A percentile compares a stretch with the other conserved stretches of the same genome.
These are phyloP conservation scores for Dothideomycetes sp. DNA, from an alignment of 2,329 filamentous ascomycete genomes.

Conservation along the genomic window DNA sequence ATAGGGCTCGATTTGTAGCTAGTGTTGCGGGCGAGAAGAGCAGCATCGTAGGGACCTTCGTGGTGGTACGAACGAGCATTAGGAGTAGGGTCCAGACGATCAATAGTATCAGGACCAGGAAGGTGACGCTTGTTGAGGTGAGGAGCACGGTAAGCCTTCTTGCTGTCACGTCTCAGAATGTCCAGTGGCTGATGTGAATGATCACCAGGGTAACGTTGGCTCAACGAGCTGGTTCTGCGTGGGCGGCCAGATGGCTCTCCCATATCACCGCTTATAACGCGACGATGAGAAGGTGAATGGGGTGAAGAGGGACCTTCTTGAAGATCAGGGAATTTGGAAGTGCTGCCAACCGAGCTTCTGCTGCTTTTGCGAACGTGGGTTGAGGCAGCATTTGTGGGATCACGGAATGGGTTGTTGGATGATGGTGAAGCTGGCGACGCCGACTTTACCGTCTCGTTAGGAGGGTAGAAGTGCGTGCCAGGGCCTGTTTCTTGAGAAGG, in stretches of 20 bases:
- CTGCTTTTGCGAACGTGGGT: slow-evolving; percentile 19
- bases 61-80: slow-evolving; percentile 69
- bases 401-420: slow-evolving; percentile 38
- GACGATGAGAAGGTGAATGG: slow-evolving; percentile 19
- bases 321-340: slow-evolving; percentile 41
- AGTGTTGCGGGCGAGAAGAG: slow-evolving; percentile 63
- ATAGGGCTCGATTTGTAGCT: slow-evolving; percentile 57
- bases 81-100: slow-evolving; percentile 61
- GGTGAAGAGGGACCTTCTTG: slow-evolving; percentile 35
- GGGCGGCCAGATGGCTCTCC: slow-evolving; percentile 18
- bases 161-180: slow-evolving; percentile 53
- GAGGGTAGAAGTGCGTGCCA: slow-evolving; percentile 43
- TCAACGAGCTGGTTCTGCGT: slow-evolving; percentile 45
- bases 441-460: not conserved
- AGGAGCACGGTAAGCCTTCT: slow-evolving; percentile 55
- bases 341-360: slow-evolving; percentile 44
- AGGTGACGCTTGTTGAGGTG: slow-evolving; percentile 58
- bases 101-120: slow-evolving; percentile 67
- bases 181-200: slow-evolving; percentile 59
- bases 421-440: slow-evolving; percentile 23
- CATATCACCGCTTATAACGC: slow-evolving; percentile 14
- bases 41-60: slow-evolving; percentile 81
- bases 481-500: slow-evolving; percentile 59
- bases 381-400: slow-evolving; percentile 14
- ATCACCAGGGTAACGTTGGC: slow-evolving; percentile 54